Conservation (phyloP, 2,329 filamentous ascomycete species). For the Hymenoscyphus linearis region DNA sequence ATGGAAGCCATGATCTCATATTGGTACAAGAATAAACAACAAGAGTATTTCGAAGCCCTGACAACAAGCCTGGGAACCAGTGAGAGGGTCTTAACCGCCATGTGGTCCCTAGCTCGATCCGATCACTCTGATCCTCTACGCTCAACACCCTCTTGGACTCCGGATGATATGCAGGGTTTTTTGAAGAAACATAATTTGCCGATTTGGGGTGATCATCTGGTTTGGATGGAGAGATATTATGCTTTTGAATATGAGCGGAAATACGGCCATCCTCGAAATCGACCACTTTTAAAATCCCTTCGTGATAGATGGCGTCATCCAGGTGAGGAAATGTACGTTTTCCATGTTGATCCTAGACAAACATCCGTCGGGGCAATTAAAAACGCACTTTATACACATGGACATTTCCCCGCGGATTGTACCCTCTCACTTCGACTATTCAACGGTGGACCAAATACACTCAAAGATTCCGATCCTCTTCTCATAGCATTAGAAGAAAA, state of each 20-base stretch:
- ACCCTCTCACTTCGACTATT: background rate
- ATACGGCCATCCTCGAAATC: background rate
- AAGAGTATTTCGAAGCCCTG: background rate
- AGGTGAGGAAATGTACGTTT: conserved; percentile 2
- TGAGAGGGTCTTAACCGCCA: background rate
- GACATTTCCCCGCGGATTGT: conserved; percentile 3
- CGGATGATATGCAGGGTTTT: background rate
- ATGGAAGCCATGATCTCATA: background rate
- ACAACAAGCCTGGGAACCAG: background rate
- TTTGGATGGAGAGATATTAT: conserved; percentile 6
- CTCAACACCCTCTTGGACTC: background rate
- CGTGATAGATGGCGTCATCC: background rate
- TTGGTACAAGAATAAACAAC: background rate
- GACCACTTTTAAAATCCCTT: background rate
- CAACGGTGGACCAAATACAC: background rate
- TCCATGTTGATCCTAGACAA: background rate
- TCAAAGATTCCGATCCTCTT: background rate
- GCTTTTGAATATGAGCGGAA: conserved; percentile 4
- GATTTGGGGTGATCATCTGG: conserved; percentile 1
- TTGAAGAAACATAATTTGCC: conserved; percentile 1
- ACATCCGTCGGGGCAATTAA: conserved; percentile 2
- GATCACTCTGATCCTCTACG: background rate
- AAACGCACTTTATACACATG: conserved; percentile 2
- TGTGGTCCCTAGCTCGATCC: no score
- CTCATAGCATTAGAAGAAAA: background rate